Evolutionary conservation across 495 filamentous ascomycete species (phyloP).

Genomic region (Diplogelasinospora grovesii): DNA sequence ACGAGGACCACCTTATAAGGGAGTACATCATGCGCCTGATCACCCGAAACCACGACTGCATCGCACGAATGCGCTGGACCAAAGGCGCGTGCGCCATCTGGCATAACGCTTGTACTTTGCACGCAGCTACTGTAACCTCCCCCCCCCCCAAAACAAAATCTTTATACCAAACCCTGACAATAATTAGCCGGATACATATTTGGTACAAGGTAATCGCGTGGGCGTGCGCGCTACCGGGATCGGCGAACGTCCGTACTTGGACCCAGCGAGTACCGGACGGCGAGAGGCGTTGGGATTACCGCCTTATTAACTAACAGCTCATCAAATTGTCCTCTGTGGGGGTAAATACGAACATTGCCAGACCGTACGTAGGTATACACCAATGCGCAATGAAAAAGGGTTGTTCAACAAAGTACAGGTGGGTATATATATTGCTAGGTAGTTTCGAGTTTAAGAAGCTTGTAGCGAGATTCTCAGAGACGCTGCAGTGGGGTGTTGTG

Average conservation of each 20-base stretch:
- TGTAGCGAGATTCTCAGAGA: no score
- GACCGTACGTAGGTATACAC: no score
- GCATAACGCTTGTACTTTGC: constrained; percentile 30
- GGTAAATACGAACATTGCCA: no score
- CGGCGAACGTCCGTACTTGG: constrained; percentile 43
- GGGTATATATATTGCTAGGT: no score
- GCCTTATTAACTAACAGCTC: no score
- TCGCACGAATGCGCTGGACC: constrained; percentile 40
- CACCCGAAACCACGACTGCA: constrained; percentile 36
- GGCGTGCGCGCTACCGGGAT: constrained; percentile 38
- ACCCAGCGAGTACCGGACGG: constrained; percentile 37
- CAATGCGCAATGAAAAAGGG: no score
- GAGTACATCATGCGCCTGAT: constrained; percentile 37
- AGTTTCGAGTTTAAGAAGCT: no score
- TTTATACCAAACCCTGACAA: neutral
- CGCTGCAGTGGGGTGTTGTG: no score
- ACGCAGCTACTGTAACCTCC: constrained; percentile 22
- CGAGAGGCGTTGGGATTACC: constrained; percentile 38
- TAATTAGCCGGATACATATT: constrained; percentile 34
- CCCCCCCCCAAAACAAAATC: no score
- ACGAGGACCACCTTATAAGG: constrained; percentile 34
- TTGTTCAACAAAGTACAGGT: no score
- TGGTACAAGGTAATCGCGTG: constrained; percentile 29
- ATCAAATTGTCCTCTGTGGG: no score
- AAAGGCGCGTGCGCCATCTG: constrained; percentile 35